phyloP scores from a whole-genome alignment of 164 flowering plant species.

The Paratinospora sagittata region DNA sequence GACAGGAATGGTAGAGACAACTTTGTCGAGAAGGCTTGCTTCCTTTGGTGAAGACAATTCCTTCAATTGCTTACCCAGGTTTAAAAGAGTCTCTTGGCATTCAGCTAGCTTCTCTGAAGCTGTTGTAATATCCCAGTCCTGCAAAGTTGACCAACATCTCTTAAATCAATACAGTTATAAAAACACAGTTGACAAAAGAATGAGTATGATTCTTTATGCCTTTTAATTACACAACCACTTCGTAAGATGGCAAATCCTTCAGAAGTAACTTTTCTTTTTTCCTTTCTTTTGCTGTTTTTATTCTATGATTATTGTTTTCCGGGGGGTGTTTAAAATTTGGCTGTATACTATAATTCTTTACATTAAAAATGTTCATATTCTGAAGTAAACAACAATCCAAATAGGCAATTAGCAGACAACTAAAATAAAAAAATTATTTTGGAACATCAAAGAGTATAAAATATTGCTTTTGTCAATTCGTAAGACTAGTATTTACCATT shows the following conservation, averaged over 20 bases:
- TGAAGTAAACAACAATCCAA: too few species aligned
- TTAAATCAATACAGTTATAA: neutral
- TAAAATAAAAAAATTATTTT: too few species aligned
- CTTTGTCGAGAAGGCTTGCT: slow-evolving; percentile 28
- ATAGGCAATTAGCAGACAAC: too few species aligned
- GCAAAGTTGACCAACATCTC: slow-evolving; percentile 16
- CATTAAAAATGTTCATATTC: neutral
- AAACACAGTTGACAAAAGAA: neutral
- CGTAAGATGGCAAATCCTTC: neutral
- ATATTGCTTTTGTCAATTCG: neutral
- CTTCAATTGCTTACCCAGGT: slow-evolving; percentile 56
- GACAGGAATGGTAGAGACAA: slow-evolving; percentile 16
- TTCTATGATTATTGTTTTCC: too few species aligned
- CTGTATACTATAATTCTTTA: neutral
- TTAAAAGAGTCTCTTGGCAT: slow-evolving; percentile 53
- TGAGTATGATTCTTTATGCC: too few species aligned
- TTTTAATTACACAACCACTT: too few species aligned
- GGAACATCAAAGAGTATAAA: neutral
- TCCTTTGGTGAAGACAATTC: slow-evolving; percentile 46
- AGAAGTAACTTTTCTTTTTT: neutral
- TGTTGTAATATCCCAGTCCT: slow-evolving; percentile 71
- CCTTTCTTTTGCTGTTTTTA: neutral
- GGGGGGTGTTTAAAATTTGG: too few species aligned
- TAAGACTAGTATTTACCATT: slow-evolving; percentile 34
- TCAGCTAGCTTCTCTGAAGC: slow-evolving; percentile 69